phyloP scores from a whole-genome alignment of 2,329 filamentous ascomycete genomes.

The Fusarium mexicanum region DNA sequence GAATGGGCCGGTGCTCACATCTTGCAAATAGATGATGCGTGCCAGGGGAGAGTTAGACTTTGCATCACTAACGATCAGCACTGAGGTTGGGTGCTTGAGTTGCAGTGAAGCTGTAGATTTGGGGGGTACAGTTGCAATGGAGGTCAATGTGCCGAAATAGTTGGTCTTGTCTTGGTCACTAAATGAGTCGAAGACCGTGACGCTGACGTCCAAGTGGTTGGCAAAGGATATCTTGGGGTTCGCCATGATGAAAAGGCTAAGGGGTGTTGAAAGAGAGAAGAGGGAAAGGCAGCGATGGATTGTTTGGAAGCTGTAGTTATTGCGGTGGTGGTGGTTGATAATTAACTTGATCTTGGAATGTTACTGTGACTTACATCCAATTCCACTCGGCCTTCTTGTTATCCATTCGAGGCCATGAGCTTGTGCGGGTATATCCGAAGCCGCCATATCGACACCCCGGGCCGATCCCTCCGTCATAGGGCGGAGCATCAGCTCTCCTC shows the following conservation, averaged over 20 bases:
- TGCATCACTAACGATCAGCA: background rate
- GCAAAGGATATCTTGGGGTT: background rate
- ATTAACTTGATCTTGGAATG: background rate
- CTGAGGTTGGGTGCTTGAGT: background rate
- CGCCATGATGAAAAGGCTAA: background rate
- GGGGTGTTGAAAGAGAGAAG: background rate
- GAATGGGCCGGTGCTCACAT: background rate
- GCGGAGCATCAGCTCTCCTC: background rate
- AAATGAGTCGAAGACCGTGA: background rate
- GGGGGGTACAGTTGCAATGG: background rate
- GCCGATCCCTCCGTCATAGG: background rate
- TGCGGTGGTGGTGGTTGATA: background rate
- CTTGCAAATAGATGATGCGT: background rate
- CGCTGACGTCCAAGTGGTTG: background rate
- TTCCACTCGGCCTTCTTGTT: background rate
- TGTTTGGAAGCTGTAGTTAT: fast-evolving
- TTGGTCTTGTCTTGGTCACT: background rate
- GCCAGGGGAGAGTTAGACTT: background rate
- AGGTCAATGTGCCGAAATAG: background rate
- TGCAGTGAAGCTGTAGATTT: background rate
- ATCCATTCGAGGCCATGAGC: background rate
- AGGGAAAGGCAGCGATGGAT: too few species aligned
- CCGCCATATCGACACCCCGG: background rate
- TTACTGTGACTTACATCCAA: background rate
- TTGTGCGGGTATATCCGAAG: background rate